A percentile compares a stretch with the other conserved stretches of the same genome.
These are phyloP conservation scores for Lepiota brunneoincarnata DNA, from an alignment of 768 basidiomycete species.

Conservation along the genomic window DNA sequence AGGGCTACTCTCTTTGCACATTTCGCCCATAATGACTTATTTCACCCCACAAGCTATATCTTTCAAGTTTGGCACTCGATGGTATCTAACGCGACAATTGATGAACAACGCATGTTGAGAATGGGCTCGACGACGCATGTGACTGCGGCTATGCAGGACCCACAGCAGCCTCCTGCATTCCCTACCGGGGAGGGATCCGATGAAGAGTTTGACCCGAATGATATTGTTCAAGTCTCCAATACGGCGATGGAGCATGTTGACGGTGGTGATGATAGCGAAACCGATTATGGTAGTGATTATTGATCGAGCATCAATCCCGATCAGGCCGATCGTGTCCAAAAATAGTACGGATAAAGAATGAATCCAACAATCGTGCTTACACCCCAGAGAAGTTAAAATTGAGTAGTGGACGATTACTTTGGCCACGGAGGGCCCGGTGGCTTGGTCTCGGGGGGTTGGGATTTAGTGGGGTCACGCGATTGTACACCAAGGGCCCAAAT, in stretches of 20 bases:
- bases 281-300: slow-evolving; percentile 19
- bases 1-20: slow-evolving; percentile 14
- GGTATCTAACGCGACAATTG: slow-evolving; percentile 42
- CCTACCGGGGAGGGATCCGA: slow-evolving; percentile 22
- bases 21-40: neutral
- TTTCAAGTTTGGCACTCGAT: slow-evolving; percentile 46
- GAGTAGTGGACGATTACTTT: too few species aligned
- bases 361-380: too few species aligned
- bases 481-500: neutral
- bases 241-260: neutral
- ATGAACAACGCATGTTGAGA: slow-evolving; percentile 36
- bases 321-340: too few species aligned
- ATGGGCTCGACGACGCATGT: neutral
- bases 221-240: slow-evolving; percentile 16
- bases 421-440: too few species aligned
- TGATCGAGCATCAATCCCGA: too few species aligned
- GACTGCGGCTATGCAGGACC: neutral
- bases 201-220: slow-evolving; percentile 31
- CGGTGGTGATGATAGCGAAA: slow-evolving; percentile 16
- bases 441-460: too few species aligned
- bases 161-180: neutral
- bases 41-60: slow-evolving; percentile 27
- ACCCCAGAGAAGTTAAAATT: too few species aligned
- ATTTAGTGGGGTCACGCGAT: too few species aligned
- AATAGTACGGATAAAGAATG: too few species aligned